Evolutionary conservation across 2,329 filamentous ascomycete genomes (phyloP).

Genomic region (Paracoccidioides brasiliensis): DNA sequence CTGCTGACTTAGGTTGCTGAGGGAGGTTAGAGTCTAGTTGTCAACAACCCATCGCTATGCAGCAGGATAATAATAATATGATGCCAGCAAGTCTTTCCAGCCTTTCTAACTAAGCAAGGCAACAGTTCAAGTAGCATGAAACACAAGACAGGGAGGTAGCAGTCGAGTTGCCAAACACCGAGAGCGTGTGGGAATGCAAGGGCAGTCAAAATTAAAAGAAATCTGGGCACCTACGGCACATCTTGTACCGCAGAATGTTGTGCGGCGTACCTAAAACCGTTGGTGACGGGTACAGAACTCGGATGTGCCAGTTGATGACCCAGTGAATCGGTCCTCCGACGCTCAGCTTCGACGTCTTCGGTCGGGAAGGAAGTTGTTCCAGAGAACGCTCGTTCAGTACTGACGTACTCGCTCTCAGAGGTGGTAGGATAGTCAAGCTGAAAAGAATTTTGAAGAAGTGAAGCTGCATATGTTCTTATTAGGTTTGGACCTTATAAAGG

Average conservation of each 20-base stretch:
- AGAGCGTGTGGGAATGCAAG: slow-evolving; percentile 19
- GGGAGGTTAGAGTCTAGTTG: not conserved
- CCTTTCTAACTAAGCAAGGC: not conserved
- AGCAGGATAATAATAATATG: not conserved
- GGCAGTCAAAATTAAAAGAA: slow-evolving; percentile 29
- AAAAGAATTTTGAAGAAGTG: slow-evolving; percentile 25
- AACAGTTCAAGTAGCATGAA: slow-evolving; percentile 4
- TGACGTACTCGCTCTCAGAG: slow-evolving; percentile 29
- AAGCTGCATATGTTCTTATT: slow-evolving; percentile 17
- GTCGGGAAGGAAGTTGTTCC: slow-evolving; percentile 23
- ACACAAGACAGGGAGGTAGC: not conserved
- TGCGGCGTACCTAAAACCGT: slow-evolving; percentile 40
- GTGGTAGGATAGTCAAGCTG: slow-evolving; percentile 27
- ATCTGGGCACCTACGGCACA: slow-evolving; percentile 39
- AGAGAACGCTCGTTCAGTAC: slow-evolving; percentile 23
- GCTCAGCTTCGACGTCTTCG: slow-evolving; percentile 34
- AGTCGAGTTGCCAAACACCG: slow-evolving; percentile 21
- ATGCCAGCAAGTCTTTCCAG: not conserved
- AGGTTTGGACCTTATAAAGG: slow-evolving; percentile 12
- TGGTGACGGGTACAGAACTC: slow-evolving; percentile 34
- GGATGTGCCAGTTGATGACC: slow-evolving; percentile 34
- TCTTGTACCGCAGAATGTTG: slow-evolving; percentile 40
- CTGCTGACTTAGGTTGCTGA: slow-evolving; percentile 5
- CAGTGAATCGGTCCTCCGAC: slow-evolving; percentile 39
- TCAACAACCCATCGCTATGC: not conserved